phyloP scores from a whole-genome alignment of 2,329 filamentous ascomycete genomes.

The Penicillium fuscoglaucum region DNA sequence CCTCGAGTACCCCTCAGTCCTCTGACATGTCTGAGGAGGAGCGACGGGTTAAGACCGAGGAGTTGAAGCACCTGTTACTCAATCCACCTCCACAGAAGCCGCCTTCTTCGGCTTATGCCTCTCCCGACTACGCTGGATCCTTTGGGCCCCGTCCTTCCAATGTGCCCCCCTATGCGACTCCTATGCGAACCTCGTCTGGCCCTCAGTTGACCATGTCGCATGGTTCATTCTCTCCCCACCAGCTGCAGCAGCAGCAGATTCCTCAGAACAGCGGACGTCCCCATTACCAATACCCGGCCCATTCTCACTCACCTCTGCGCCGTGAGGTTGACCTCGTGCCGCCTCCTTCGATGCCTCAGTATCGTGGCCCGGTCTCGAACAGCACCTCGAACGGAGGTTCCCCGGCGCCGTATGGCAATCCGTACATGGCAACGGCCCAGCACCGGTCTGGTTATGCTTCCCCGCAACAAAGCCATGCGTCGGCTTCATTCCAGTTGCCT shows the following conservation, averaged over 20 bases:
- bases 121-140: conserved; percentile 20
- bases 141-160: conserved; percentile 22
- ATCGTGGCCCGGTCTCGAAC: conserved; percentile 6
- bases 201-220: conserved; percentile 31
- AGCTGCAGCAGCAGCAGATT: conserved; percentile 15
- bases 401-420: conserved; percentile 26
- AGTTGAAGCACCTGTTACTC: conserved; percentile 48
- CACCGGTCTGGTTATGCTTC: conserved; percentile 22
- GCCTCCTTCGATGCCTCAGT: not conserved
- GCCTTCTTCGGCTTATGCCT: conserved; percentile 33
- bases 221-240: conserved; percentile 15
- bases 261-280: conserved; percentile 22
- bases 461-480: conserved; percentile 25
- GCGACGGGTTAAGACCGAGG: conserved; percentile 46
- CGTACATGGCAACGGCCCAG: conserved; percentile 18
- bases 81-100: conserved; percentile 44
- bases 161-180: conserved; percentile 34
- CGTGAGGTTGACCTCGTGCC: conserved; percentile 28
- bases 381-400: conserved; percentile 13
- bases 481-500: conserved; percentile 24
- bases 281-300: conserved; percentile 24
- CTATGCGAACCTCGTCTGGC: conserved; percentile 36
- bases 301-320: conserved; percentile 33
- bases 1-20: conserved; percentile 32
- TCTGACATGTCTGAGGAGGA: conserved; percentile 40